Percentiles rank a stretch among this genome's conserved stretches.
phyloP scores from a whole-genome alignment of 371 early-diverging fungal genomes.

The Rhizopus delemar region DNA sequence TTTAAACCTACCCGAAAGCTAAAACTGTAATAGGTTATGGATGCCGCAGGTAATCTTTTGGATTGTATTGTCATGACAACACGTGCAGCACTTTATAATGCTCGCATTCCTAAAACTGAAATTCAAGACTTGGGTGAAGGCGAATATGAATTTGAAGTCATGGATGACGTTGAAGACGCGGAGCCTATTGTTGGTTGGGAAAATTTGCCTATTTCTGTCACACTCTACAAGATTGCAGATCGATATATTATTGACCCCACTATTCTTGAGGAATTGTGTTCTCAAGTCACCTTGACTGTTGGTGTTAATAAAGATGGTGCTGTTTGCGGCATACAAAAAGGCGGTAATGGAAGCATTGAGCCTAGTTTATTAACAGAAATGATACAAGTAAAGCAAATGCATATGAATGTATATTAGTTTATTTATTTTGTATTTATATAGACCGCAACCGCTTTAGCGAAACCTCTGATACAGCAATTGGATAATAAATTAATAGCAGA shows the following conservation, averaged over 20 bases:
- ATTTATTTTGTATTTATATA: constrained; percentile 14
- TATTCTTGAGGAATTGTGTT: constrained; percentile 82
- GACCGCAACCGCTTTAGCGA: constrained; percentile 65
- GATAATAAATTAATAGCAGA: constrained; percentile 57
- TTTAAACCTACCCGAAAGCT: too few species aligned
- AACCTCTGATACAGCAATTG: constrained; percentile 55
- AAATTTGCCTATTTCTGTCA: constrained; percentile 78
- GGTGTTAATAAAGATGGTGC: constrained; percentile 79
- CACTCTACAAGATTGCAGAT: constrained; percentile 84
- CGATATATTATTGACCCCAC: constrained; percentile 86
- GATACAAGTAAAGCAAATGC: constrained; percentile 49
- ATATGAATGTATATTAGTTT: constrained; percentile 12
- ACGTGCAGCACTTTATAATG: constrained; percentile 83
- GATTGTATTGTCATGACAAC: constrained; percentile 85
- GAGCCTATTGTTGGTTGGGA: constrained; percentile 75
- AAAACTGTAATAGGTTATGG: constrained; percentile 60
- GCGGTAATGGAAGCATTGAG: constrained; percentile 72
- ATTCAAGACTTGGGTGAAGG: constrained; percentile 73
- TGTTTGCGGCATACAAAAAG: constrained; percentile 85
- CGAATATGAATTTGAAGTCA: constrained; percentile 84
- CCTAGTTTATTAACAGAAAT: constrained; percentile 78
- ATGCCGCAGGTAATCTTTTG: constrained; percentile 83
- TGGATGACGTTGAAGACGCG: constrained; percentile 85
- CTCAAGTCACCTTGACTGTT: constrained; percentile 78
- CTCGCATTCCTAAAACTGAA: constrained; percentile 80